Evolutionary conservation across 2,329 filamentous ascomycete species (phyloP).

Genomic region (Phaeosphaeria sp.): DNA sequence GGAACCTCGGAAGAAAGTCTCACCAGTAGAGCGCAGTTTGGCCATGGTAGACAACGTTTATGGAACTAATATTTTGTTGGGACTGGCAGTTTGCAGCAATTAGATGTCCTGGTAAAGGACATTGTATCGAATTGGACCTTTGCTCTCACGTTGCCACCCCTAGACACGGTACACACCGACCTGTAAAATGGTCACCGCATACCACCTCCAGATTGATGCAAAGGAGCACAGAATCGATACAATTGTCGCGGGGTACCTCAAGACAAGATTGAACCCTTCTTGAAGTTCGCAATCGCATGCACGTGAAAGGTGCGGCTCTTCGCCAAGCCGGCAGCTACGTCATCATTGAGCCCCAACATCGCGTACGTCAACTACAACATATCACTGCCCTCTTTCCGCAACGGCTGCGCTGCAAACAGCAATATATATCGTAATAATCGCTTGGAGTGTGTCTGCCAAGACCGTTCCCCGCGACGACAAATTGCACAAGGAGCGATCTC

Average conservation of each 20-base stretch:
- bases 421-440: background rate
- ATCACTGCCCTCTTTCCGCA: too few species aligned
- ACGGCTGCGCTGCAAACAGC: background rate
- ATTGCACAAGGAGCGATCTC: background rate
- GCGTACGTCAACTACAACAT: background rate
- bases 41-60: too few species aligned
- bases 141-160: background rate
- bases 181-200: too few species aligned
- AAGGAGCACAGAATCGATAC: background rate
- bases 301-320: constrained; percentile 1
- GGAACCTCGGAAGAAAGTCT: background rate
- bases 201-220: background rate
- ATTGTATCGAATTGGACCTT: background rate
- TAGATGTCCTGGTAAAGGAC: too few species aligned
- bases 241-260: background rate
- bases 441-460: background rate
- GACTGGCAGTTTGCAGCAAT: too few species aligned
- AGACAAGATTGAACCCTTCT: background rate
- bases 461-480: background rate
- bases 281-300: background rate
- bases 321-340: constrained; percentile 11
- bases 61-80: too few species aligned
- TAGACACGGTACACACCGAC: too few species aligned
- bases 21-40: too few species aligned
- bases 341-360: background rate